These are phyloP conservation scores for Diaporthe vexans DNA, from an alignment of 2,329 filamentous ascomycete genomes.

Conservation along the genomic window DNA sequence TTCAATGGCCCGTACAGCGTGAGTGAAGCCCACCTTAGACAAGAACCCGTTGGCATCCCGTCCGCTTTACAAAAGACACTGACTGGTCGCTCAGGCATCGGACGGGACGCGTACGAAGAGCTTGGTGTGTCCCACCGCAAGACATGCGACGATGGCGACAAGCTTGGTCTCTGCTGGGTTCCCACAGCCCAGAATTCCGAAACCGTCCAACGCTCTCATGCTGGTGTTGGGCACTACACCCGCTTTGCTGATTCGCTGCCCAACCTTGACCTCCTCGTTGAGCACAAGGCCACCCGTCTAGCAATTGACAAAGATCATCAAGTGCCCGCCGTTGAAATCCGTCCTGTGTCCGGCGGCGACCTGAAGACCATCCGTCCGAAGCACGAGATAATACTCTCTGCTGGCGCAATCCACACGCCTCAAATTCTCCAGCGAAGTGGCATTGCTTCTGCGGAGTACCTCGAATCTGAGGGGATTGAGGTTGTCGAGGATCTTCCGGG, in stretches of 20 bases:
- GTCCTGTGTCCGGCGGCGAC: not conserved
- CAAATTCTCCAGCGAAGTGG: conserved; percentile 53
- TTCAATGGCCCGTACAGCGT: conserved; percentile 16
- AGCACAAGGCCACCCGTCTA: conserved; percentile 18
- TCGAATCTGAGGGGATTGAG: conserved; percentile 46
- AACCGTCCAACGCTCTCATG: conserved; percentile 16
- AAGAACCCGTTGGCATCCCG: not conserved
- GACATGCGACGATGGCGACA: conserved; percentile 5
- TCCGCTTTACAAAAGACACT: not conserved
- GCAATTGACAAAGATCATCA: not conserved
- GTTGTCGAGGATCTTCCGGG: conserved; percentile 49
- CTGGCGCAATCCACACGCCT: conserved; percentile 50
- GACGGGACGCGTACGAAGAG: conserved; percentile 6
- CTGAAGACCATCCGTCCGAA: conserved; percentile 5
- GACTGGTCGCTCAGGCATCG: not conserved
- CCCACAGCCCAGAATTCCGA: conserved; percentile 15
- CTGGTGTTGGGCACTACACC: conserved; percentile 9
- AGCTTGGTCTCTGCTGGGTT: conserved; percentile 10
- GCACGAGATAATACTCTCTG: conserved; percentile 51
- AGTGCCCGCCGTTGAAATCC: conserved; percentile 12
- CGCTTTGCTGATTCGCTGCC: not conserved
- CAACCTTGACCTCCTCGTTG: conserved; percentile 18
- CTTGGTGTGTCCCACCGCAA: not conserved
- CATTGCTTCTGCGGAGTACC: conserved; percentile 48
- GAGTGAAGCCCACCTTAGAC: not conserved